Evolutionary conservation across 2,329 filamentous ascomycete genomes (phyloP), one percentile per base, ranked within the genome.

Genomic region (Geosmithia morbida): DNA sequence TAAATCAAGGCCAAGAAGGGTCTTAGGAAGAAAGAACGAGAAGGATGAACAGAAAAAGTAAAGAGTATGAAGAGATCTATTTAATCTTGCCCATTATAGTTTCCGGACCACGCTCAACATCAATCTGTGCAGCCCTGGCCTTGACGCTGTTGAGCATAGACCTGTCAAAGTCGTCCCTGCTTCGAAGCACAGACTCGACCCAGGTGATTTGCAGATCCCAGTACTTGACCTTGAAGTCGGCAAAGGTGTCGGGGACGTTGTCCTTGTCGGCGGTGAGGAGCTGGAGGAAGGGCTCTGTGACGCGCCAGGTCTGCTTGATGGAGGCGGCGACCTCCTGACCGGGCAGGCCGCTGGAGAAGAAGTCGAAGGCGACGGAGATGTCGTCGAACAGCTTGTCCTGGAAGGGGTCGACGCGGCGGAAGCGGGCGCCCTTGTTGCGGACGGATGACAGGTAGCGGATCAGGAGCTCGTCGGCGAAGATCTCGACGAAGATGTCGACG

Each of bases 51-150:
- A n/a, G n/a, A n/a, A n/a, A n/a, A n/a, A n/a, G n/a, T n/a, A n/a
- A n/a, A n/a, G 22, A 26, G 8, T 8, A 11, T 37, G 33, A 37
- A n/a, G 8, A 26, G 22, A n/a, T 18, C 41, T 43, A 94, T 66
- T 89, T 92, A 45, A 96, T 79, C 66, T 87, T 90, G 52, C 85
- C 81, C 90, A 98, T 96, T 52, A 98, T 86, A 2, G 92, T 97
- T 66, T 97, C 90, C 17, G 77, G 66, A 1, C 87, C 89, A 52
- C 88, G 77, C 51, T 85, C 82, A 2, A 89, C 81, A 50, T 85
- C 81, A 54, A 94, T 77, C 64, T 87, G 85, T 7, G 87, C 89
- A n/a, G 89, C 90, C 60, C 82, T 79, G 2, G 81, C 80, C 71
- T 97, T 97, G 45, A 97, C 83, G 17, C 79, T 76, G 59, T 87